Base-by-base conservation (phyloP, 2,329 filamentous ascomycete genomes). In the Penicillium sp. region DNA sequence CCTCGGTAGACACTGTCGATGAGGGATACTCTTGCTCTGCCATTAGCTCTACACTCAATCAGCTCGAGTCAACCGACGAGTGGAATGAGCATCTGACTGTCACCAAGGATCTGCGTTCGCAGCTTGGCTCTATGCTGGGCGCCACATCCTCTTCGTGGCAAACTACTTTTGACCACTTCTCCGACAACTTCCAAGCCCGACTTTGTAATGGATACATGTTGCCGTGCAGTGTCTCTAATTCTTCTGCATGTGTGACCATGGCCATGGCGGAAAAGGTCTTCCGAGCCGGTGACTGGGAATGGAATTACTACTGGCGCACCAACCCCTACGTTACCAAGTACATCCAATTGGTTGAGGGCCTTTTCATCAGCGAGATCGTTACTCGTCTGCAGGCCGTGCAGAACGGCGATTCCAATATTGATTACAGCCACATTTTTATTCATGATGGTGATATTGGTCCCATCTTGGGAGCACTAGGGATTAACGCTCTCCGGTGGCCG, bases 271-370 rank as follows among this genome's bases (percentile, higher is more conserved):
- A 72, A 1, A 65, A 71, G 45, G 69, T 70, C 8, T 74, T 74
- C 56, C 69, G 71, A 27, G 70, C 69, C 1, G 71, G 71, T 5
- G 71, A 74, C 43, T 74, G 71, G 71, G 69, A 72, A 46, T 74
- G 69, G 67, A 73, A 74, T 42, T 74, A 73, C 56, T 72, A 68
- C 56, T 74, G 69, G 69, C 66, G 70, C 7, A 54, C 56, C 3
- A 73, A 68, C 36, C 58, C 63, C 0, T 62, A 72, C 36, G 69
- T 61, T 3, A 61, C 56, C n/a, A 61, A 62, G 41, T 74, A 74
- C 38, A 74, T 74, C 31, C 68, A 69, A 47, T 52, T 68, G 2
- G 65, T 70, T 1, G 66, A 73, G 47, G 71, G 71, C 8, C 49
- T 72, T 10, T 74, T 74, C 25, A 70, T 74, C 33, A 65, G 67